Evolutionary conservation across 139 green algal genomes (phyloP).

Genomic region (Closterium sp.): DNA sequence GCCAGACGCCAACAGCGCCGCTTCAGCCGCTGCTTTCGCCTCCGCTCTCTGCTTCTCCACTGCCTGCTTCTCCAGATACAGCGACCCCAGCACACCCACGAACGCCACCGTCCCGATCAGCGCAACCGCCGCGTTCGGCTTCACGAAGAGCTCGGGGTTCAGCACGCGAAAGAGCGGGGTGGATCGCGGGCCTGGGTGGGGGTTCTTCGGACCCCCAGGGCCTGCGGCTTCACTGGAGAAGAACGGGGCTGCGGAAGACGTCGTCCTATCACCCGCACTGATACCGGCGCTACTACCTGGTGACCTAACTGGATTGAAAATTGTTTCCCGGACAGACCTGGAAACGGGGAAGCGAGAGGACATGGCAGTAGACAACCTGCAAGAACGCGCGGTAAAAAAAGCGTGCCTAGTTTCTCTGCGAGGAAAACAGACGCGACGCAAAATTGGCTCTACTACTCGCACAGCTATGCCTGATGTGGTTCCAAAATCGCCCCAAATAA

Average conservation of each 20-base stretch:
- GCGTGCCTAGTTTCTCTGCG: too few species aligned
- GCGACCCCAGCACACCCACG: constrained; percentile 14
- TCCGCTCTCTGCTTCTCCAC: constrained; percentile 31
- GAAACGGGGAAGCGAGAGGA: not conserved
- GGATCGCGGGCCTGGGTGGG: not conserved
- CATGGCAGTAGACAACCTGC: not conserved
- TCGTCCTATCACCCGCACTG: too few species aligned
- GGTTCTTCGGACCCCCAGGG: not conserved
- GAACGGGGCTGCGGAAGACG: too few species aligned
- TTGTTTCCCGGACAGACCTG: not conserved
- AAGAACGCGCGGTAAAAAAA: not conserved
- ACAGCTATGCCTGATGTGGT: too few species aligned
- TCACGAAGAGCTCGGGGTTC: constrained; percentile 32
- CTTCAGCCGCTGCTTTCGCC: not conserved
- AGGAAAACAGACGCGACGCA: too few species aligned
- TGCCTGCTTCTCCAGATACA: constrained; percentile 20
- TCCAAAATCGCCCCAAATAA: too few species aligned
- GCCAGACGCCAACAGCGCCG: not conserved
- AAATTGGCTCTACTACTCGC: too few species aligned
- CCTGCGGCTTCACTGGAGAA: not conserved
- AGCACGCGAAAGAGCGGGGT: constrained; percentile 9
- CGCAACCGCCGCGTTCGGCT: constrained; percentile 20
- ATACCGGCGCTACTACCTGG: too few species aligned
- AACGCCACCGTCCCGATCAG: constrained; percentile 17
- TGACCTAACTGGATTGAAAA: too few species aligned